Conservation (phyloP, 2,329 filamentous ascomycete species). For the Ustilaginoidea virens region DNA sequence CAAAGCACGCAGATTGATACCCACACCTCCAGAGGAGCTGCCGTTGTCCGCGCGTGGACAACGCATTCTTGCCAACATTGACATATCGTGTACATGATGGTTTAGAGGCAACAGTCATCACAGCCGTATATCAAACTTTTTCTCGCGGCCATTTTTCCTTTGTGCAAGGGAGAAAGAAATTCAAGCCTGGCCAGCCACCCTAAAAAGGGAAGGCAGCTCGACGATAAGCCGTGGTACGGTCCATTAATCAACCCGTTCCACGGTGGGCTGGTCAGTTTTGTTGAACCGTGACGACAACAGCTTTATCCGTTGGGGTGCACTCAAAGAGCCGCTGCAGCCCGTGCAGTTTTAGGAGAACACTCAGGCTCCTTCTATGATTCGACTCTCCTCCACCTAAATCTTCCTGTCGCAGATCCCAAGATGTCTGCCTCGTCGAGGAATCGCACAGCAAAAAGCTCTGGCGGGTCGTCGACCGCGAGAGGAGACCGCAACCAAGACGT, state of each 20-base stretch:
- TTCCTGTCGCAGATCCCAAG: too few relatives aligned
- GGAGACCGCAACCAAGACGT: constrained; percentile 32
- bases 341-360: too few relatives aligned
- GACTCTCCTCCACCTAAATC: constrained; percentile 15
- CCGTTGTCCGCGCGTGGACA: neutral
- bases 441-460: constrained; percentile 43
- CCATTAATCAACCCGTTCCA: constrained; percentile 24
- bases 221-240: constrained; percentile 22
- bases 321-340: constrained; percentile 7
- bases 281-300: constrained; percentile 5
- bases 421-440: constrained; percentile 41
- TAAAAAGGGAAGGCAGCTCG: constrained; percentile 9
- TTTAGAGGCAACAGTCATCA: too few relatives aligned
- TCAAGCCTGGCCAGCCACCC: constrained; percentile 3
- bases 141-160: neutral
- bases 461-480: constrained; percentile 33
- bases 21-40: too few relatives aligned
- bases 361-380: too few relatives aligned
- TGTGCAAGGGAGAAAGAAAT: constrained; percentile 5
- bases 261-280: constrained; percentile 11
- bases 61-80: constrained; percentile 1
- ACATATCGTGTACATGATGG: constrained; percentile 1
- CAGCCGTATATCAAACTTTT: too few relatives aligned
- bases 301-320: constrained; percentile 9
- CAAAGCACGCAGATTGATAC: too few relatives aligned